Base-by-base conservation (phyloP, 176 grass and related monocot species). In the Triticum urartu region DNA sequence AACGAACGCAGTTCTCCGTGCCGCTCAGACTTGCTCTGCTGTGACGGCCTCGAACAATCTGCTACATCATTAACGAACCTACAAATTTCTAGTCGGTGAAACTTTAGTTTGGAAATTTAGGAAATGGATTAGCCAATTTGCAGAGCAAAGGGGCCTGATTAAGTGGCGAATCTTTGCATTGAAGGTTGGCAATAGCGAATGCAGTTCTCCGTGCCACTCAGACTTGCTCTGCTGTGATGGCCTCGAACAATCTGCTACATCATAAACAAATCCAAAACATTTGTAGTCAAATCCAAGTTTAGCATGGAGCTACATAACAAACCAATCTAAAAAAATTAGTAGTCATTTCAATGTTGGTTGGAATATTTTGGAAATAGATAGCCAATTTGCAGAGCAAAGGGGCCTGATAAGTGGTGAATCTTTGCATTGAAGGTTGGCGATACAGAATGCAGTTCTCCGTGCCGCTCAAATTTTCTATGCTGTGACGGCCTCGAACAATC, bases 341-440 rank as follows among this genome's bases (percentile, higher is more conserved):
- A 17, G 48, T 54, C 5, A 54, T 54, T 54, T 54, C 14, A 54
- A 18, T 2, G 15, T 54, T 18, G 1, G 5, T 54, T 0, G 0
- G 5, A 18, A 54, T 6, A 18, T 6, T 56, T 18, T 17, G 15
- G 38, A 24, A 0, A 1, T 15, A 0, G 1, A 6, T 3, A 9
- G 22, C 71, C 71, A 74, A 74, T 74, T 74, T 74, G 71, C 71
- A 74, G 40, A 74, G 71, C 71, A 74, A 42, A 72, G 68, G 68
- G 68, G 36, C 68, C 36, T 72, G 21, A 22, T 72, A 12, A 5
- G 68, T 72, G 68, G 68, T 1, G 68, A 72, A 72, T 72, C 68
- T 72, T 72, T 72, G 68, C 68, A 72, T 75, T 75, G 72, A 75
- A 75, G 72, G 72, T 75, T 75, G 72, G 72, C 22, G 6, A 48